Evolutionary conservation across 257 asterid genomes (phyloP).

Genomic region (Solanum chaucha): DNA sequence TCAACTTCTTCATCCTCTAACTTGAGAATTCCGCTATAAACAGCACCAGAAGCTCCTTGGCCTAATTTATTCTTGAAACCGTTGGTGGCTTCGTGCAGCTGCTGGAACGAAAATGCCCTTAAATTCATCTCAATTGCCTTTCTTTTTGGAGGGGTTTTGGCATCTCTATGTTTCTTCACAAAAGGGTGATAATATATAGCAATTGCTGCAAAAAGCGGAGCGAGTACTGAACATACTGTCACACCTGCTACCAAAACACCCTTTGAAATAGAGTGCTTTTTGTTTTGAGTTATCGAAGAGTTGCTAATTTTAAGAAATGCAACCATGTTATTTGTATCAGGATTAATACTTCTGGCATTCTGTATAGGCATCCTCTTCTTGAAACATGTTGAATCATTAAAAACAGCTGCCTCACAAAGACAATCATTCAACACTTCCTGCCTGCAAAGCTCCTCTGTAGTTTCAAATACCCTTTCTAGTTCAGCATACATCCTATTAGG

Average conservation of each 20-base stretch:
- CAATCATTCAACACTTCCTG: slow-evolving; percentile 1
- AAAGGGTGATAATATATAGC: not conserved
- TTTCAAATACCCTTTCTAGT: not conserved
- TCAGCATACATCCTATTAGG: not conserved
- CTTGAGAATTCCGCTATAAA: slow-evolving; percentile 32
- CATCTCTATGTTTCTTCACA: not conserved
- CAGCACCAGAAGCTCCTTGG: slow-evolving; percentile 40
- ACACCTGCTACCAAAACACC: not conserved
- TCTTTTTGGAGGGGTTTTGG: not conserved
- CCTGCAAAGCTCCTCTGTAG: not conserved
- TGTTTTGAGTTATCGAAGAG: not conserved
- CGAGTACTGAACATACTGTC: not conserved
- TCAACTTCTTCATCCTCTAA: slow-evolving; percentile 25
- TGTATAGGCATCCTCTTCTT: slow-evolving; percentile 5
- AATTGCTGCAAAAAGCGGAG: not conserved
- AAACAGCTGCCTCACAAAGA: slow-evolving; percentile 6
- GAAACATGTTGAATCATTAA: not conserved
- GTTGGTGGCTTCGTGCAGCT: slow-evolving; percentile 38
- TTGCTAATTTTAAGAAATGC: not conserved
- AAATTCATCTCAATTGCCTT: not conserved
- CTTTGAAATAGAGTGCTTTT: not conserved
- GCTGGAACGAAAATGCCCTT: slow-evolving; percentile 10
- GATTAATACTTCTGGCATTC: not conserved
- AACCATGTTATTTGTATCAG: not conserved
- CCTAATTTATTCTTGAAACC: slow-evolving; percentile 40